These are phyloP conservation scores for Melanomma pulvis-pyrius DNA, from an alignment of 495 filamentous ascomycete species.

Conservation along the genomic window DNA sequence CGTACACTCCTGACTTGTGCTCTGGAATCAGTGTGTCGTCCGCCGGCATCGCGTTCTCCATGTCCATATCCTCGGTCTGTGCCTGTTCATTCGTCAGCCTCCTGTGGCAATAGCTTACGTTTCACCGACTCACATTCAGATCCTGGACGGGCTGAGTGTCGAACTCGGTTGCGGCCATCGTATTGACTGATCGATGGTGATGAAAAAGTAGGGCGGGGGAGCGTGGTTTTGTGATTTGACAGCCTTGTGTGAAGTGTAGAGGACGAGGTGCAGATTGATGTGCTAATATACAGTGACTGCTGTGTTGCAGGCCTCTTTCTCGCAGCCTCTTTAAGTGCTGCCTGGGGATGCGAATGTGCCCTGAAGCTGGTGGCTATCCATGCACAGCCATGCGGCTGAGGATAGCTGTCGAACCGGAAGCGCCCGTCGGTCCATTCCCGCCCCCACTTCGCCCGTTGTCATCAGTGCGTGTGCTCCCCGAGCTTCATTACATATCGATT, in stretches of 20 bases:
- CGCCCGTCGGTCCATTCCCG: background rate
- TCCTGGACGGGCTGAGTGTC: constrained; percentile 21
- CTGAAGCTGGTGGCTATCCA: constrained; percentile 9
- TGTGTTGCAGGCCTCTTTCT: constrained; percentile 33
- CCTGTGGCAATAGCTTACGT: constrained; percentile 16
- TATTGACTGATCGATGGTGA: background rate
- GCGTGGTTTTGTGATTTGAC: constrained; percentile 5
- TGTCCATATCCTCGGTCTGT: constrained; percentile 21
- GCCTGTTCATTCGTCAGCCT: constrained; percentile 16
- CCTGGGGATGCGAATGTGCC: constrained; percentile 2
- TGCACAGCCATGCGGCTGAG: constrained; percentile 9
- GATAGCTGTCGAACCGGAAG: constrained; percentile 6
- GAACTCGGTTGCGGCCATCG: constrained; percentile 22
- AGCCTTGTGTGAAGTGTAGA: constrained; percentile 20
- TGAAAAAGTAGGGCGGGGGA: background rate
- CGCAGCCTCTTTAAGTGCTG: constrained; percentile 13
- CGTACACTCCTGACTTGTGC: constrained; percentile 15
- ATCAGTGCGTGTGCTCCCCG: background rate
- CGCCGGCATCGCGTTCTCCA: background rate
- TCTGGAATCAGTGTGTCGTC: background rate
- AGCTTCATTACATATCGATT: background rate
- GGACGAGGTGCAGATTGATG: constrained; percentile 17
- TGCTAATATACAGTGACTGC: constrained; percentile 8
- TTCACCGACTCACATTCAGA: constrained; percentile 5
- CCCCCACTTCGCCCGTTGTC: background rate